Percentiles rank a stretch among this genome's conserved stretches.
phyloP scores from a whole-genome alignment of 2,329 filamentous ascomycete species.

The Botrytis tulipae region DNA sequence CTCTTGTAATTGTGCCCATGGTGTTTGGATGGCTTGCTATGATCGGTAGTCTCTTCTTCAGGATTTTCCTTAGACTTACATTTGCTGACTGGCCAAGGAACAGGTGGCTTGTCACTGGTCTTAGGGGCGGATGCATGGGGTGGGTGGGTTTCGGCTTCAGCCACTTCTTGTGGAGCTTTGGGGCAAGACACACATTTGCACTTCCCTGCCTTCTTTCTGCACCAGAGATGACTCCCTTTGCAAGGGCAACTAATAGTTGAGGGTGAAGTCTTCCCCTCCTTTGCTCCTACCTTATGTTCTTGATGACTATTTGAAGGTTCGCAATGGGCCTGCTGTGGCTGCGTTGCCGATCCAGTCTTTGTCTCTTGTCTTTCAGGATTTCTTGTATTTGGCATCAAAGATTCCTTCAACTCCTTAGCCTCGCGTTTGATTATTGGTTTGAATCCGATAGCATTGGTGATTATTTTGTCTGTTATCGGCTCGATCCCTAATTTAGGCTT shows the following conservation, averaged over 20 bases:
- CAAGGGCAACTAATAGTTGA: constrained; percentile 5
- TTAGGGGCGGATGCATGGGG: not conserved
- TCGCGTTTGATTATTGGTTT: constrained; percentile 6
- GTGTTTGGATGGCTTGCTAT: not conserved
- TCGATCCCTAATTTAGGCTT: constrained; percentile 11
- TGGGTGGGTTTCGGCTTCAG: not conserved
- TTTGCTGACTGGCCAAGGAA: not conserved
- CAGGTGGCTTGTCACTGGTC: not conserved
- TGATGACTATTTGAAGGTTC: not conserved
- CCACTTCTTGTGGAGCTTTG: constrained; percentile 6
- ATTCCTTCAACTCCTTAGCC: not conserved
- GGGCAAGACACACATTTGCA: constrained; percentile 17
- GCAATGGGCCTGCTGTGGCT: not conserved
- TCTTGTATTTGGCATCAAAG: not conserved
- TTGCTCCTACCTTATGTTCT: not conserved
- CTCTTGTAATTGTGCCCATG: not conserved
- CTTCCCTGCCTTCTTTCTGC: constrained; percentile 9
- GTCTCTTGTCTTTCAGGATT: not conserved
- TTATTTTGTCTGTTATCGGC: not conserved
- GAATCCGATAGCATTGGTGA: not conserved
- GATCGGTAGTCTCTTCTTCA: not conserved
- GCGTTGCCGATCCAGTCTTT: not conserved
- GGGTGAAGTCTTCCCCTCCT: not conserved
- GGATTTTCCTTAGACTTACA: not conserved
- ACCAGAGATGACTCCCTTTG: constrained; percentile 18